Evolutionary conservation across 768 basidiomycete species (phyloP).

Genomic region (Infundibulicybe gibba): DNA sequence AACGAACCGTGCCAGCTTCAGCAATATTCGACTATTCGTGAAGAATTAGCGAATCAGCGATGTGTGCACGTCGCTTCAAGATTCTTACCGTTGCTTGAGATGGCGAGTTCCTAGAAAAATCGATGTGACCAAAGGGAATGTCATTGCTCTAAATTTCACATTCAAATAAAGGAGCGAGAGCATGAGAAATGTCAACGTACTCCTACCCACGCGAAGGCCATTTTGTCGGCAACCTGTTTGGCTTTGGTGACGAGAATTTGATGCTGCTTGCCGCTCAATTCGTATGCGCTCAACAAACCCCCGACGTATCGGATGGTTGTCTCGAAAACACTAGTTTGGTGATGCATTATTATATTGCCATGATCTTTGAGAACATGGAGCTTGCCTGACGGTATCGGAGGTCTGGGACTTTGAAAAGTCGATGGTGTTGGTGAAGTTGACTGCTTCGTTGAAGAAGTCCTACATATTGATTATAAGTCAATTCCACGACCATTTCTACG

Average conservation of each 20-base stretch:
- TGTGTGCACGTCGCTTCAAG: neutral
- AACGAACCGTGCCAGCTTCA: constrained; percentile 49
- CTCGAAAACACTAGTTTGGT: constrained; percentile 56
- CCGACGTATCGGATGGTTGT: constrained; percentile 74
- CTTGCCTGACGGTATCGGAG: constrained; percentile 37
- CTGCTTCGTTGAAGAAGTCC: constrained; percentile 42
- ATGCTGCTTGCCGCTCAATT: constrained; percentile 54
- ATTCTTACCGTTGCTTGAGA: constrained; percentile 21
- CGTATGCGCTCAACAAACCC: constrained; percentile 65
- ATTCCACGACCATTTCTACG: neutral
- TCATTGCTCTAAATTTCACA: constrained; percentile 25
- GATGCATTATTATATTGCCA: neutral
- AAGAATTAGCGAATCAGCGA: neutral
- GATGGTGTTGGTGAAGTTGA: constrained; percentile 35
- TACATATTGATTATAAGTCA: constrained; percentile 10
- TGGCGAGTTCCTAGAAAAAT: constrained; percentile 44
- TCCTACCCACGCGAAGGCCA: constrained; percentile 58
- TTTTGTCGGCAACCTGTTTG: constrained; percentile 56
- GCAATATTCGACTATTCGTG: constrained; percentile 42
- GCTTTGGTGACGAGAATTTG: constrained; percentile 57
- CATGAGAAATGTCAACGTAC: constrained; percentile 29
- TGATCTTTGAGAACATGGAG: neutral
- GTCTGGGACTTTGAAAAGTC: constrained; percentile 44
- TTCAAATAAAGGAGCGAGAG: neutral
- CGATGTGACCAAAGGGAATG: constrained; percentile 36